phyloP scores from a whole-genome alignment of 176 grass and related monocot genomes.

The Triticum turgidum region DNA sequence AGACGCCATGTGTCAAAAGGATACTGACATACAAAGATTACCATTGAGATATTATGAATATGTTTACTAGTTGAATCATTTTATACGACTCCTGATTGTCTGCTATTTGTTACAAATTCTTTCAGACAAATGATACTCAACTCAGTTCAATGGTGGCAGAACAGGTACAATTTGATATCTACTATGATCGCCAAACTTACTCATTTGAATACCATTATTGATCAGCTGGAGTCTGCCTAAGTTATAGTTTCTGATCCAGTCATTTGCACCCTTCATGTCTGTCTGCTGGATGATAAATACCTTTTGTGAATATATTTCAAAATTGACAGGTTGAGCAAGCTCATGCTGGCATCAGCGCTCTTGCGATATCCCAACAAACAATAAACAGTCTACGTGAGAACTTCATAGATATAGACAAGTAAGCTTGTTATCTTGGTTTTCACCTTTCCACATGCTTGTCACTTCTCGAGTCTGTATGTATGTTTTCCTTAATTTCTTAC shows the following conservation, averaged over 20 bases:
- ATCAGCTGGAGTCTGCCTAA: background rate
- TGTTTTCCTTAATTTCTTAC: constrained; percentile 31
- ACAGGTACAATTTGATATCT: constrained; percentile 61
- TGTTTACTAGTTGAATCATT: constrained; percentile 23
- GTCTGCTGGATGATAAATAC: background rate
- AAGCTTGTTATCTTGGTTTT: constrained; percentile 30
- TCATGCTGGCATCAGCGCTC: constrained; percentile 82
- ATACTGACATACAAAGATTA: background rate
- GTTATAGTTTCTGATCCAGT: constrained; percentile 4
- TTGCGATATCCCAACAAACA: constrained; percentile 87
- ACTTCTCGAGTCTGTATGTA: background rate
- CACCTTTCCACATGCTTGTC: constrained; percentile 17
- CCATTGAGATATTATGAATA: constrained; percentile 6
- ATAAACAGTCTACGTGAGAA: constrained; percentile 88
- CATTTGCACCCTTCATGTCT: constrained; percentile 17
- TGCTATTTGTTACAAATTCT: constrained; percentile 41
- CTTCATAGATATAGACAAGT: constrained; percentile 97
- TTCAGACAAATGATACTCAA: constrained; percentile 98
- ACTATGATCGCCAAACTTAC: constrained; percentile 17
- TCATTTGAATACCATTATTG: background rate
- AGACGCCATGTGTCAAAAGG: background rate
- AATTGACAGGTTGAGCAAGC: constrained; percentile 85
- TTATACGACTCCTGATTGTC: constrained; percentile 26
- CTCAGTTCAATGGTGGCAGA: constrained; percentile 98
- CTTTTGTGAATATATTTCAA: constrained; percentile 16